Evolutionary conservation across 192 early-diverging fungal genomes (phyloP).

Genomic region (Rhizophagus prolifer): DNA sequence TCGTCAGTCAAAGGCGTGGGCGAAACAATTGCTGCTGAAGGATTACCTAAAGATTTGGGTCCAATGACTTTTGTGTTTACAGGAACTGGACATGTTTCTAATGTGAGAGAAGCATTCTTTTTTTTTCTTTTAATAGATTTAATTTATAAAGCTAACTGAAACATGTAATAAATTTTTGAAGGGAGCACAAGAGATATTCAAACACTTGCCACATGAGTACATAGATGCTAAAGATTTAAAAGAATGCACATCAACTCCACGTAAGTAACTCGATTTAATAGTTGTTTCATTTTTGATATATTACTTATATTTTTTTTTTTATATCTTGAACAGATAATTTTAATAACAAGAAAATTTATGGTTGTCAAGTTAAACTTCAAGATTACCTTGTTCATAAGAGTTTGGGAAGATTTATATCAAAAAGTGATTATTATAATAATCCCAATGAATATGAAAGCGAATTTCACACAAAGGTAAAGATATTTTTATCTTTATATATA

Average conservation of each 20-base stretch:
- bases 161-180: slow-evolving; percentile 19
- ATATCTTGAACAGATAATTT: slow-evolving; percentile 8
- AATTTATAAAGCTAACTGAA: not conserved
- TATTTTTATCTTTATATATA: too few relatives aligned
- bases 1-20: slow-evolving; percentile 64
- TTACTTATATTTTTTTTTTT: not conserved
- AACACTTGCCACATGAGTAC: slow-evolving; percentile 89
- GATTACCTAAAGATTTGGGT: slow-evolving; percentile 82
- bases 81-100: slow-evolving; percentile 88
- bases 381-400: slow-evolving; percentile 85
- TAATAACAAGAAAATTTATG: slow-evolving; percentile 68
- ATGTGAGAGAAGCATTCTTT: slow-evolving; percentile 36
- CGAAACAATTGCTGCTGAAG: slow-evolving; percentile 81
- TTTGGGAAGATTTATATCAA: slow-evolving; percentile 54
- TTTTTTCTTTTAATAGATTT: not conserved
- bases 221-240: slow-evolving; percentile 69
- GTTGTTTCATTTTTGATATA: not conserved
- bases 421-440: slow-evolving; percentile 71
- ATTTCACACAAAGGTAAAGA: slow-evolving; percentile 71
- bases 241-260: slow-evolving; percentile 54
- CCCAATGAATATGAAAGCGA: slow-evolving; percentile 77
- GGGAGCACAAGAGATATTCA: slow-evolving; percentile 90
- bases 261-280: slow-evolving; percentile 38
- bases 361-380: slow-evolving; percentile 68
- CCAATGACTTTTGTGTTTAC: slow-evolving; percentile 92